Conservation (phyloP, 2,329 filamentous ascomycete genomes). For the Pyricularia sp. region DNA sequence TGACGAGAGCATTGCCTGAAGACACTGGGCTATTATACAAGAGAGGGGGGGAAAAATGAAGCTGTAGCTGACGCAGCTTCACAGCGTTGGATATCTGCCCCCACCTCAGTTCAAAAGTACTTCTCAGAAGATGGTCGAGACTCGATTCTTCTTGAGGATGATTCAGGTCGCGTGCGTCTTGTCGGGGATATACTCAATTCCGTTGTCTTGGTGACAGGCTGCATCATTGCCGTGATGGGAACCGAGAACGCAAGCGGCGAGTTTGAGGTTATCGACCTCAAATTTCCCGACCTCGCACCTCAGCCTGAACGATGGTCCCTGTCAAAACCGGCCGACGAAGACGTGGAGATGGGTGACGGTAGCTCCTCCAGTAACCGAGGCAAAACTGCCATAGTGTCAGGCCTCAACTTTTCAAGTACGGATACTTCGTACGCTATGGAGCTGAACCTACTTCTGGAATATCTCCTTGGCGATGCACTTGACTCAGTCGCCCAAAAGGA, state of each 20-base stretch:
- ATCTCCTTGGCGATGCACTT: conserved; percentile 69
- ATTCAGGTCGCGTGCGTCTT: conserved; percentile 76
- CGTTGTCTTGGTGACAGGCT: conserved; percentile 75
- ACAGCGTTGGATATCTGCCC: conserved; percentile 79
- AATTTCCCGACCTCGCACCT: conserved; percentile 71
- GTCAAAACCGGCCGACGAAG: conserved; percentile 30
- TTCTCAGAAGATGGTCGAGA: conserved; percentile 45
- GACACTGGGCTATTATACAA: neutral
- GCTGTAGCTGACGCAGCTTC: neutral
- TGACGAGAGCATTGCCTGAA: conserved; percentile 4
- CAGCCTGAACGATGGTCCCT: conserved; percentile 73
- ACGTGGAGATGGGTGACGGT: conserved; percentile 46
- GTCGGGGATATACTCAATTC: conserved; percentile 56
- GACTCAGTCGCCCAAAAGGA: conserved; percentile 45
- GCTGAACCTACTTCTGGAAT: conserved; percentile 71
- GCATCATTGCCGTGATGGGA: conserved; percentile 86
- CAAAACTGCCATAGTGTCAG: conserved; percentile 76
- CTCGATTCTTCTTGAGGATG: conserved; percentile 84
- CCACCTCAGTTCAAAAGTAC: conserved; percentile 66
- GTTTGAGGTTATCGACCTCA: conserved; percentile 82
- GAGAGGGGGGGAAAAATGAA: no score
- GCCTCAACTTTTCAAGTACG: conserved; percentile 67
- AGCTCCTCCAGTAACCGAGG: conserved; percentile 26
- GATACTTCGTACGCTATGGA: conserved; percentile 59
- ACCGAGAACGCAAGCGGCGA: conserved; percentile 88